phyloP scores from a whole-genome alignment of 2,329 filamentous ascomycete species.

The Dothideomycetidae sp. region DNA sequence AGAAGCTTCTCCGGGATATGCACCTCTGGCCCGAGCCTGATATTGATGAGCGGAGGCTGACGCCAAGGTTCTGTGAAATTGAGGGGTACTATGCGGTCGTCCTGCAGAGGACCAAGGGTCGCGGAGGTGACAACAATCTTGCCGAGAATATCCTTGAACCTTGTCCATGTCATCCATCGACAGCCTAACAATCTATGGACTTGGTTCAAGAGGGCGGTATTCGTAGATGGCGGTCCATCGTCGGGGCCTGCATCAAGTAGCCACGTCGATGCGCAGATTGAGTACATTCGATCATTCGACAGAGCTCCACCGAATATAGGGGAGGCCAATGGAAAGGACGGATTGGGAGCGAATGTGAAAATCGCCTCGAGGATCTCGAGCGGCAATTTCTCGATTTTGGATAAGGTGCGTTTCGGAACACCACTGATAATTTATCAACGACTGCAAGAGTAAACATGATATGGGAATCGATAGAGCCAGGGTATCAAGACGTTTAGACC shows the following conservation, averaged over 20 bases:
- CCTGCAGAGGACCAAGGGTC: background rate
- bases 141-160: slow-evolving; percentile 19
- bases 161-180: slow-evolving; percentile 22
- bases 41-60: slow-evolving; percentile 15
- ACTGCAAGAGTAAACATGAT: too few species aligned
- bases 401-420: slow-evolving; percentile 10
- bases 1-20: slow-evolving; percentile 12
- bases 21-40: slow-evolving; percentile 7
- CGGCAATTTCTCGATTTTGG: slow-evolving; percentile 22
- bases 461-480: too few species aligned
- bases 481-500: too few species aligned
- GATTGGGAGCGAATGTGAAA: slow-evolving; percentile 20
- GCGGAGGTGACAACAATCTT: background rate
- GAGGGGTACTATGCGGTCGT: slow-evolving; percentile 1
- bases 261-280: slow-evolving; percentile 16
- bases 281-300: slow-evolving; percentile 19
- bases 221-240: background rate
- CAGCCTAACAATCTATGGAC: slow-evolving; percentile 20
- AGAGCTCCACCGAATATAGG: slow-evolving; percentile 17
- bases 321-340: slow-evolving; percentile 20
- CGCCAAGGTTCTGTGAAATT: slow-evolving; percentile 9
- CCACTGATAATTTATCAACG: too few species aligned
- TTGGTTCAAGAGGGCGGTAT: slow-evolving; percentile 8
- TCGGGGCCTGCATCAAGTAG: slow-evolving; percentile 11
- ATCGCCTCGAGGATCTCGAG: slow-evolving; percentile 23